Evolutionary conservation across 345 rosid genomes (phyloP), one percentile per base, ranked within the genome.

Genomic region (Salix brachista): DNA sequence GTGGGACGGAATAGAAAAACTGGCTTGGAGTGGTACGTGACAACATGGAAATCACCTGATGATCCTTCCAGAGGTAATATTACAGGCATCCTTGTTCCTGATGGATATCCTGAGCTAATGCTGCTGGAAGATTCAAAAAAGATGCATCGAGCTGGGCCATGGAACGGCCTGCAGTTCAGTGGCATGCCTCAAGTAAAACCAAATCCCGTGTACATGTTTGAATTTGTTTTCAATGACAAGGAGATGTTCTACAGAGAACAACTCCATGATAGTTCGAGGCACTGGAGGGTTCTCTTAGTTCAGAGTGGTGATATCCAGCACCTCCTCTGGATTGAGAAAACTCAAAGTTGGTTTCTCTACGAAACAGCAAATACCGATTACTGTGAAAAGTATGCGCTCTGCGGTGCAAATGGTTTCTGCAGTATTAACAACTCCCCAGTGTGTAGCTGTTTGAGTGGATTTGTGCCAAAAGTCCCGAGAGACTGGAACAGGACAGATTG

Each of bases 51-150:
- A 68, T 74, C 78, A 61, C 19, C n/a, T 5, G 37, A 48, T 0
- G 77, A 87, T 80, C 88, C 88, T 37, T 83, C 88, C 0, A 72
- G 78, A 2, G 90, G 90, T 3, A 73, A 84, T 10, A 39, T 39
- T 39, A 8, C 42, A 39, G 12, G 11, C 11, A 39, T 39, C 42
- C 42, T 39, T 39, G 11, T 83, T 30, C 54, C 73, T 2, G 70
- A 56, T 65, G 86, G 79, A 14, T 82, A 81, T 60, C 80, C 87
- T 9, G 84, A 87, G 56, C 4, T 2, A 5, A 12, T 41, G 32
- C 67, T 67, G 10, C 67, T 56, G 64, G 67, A 39, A 75, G 85
- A 77, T 37, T 70, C 80, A 1, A 21, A 30, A 4, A 60, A 42
- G 6, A 17, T 26, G 14, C 48, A 26, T 30, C 76, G 88, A 48